These are phyloP conservation scores for Candida maltosa DNA, from an alignment of 805 yeast genomes.

Conservation along the genomic window DNA sequence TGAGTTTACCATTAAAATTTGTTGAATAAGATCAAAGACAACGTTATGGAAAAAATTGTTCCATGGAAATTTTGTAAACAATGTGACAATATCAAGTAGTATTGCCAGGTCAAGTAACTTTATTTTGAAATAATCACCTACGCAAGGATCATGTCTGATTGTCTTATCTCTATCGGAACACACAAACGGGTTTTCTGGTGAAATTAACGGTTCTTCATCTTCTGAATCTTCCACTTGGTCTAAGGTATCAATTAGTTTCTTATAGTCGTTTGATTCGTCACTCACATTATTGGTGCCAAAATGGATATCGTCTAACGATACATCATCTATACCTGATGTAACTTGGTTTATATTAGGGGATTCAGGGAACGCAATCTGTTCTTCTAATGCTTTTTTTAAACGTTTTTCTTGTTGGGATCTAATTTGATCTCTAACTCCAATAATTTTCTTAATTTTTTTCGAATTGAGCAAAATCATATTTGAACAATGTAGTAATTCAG, in stretches of 20 bases:
- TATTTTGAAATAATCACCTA: conserved; percentile 86
- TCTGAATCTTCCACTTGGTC: conserved; percentile 36
- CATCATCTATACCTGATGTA: conserved; percentile 34
- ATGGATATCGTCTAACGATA: conserved; percentile 29
- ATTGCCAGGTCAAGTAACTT: conserved; percentile 73
- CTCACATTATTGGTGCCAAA: conserved; percentile 13
- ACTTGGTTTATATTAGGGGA: conserved; percentile 22
- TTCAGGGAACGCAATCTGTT: conserved; percentile 24
- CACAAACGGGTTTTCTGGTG: conserved; percentile 43
- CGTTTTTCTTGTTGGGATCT: conserved; percentile 44
- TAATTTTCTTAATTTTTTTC: conserved; percentile 63
- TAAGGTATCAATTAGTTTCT: conserved; percentile 20
- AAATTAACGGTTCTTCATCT: conserved; percentile 43
- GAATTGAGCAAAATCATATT: conserved; percentile 91
- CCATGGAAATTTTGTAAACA: conserved; percentile 90
- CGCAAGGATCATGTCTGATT: conserved; percentile 56
- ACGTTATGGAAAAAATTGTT: conserved; percentile 96
- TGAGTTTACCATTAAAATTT: conserved; percentile 89
- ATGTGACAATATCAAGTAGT: conserved; percentile 60
- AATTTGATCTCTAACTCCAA: conserved; percentile 64
- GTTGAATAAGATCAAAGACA: conserved; percentile 94
- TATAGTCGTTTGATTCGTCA: conserved; percentile 16
- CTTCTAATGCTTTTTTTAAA: conserved; percentile 39
- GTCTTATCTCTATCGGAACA: conserved; percentile 27
- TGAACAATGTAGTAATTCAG: conserved; percentile 94